Evolutionary conservation across 2,329 filamentous ascomycete genomes (phyloP), one percentile per base, ranked within the genome.

Genomic region (Cytospora paraplurivora): DNA sequence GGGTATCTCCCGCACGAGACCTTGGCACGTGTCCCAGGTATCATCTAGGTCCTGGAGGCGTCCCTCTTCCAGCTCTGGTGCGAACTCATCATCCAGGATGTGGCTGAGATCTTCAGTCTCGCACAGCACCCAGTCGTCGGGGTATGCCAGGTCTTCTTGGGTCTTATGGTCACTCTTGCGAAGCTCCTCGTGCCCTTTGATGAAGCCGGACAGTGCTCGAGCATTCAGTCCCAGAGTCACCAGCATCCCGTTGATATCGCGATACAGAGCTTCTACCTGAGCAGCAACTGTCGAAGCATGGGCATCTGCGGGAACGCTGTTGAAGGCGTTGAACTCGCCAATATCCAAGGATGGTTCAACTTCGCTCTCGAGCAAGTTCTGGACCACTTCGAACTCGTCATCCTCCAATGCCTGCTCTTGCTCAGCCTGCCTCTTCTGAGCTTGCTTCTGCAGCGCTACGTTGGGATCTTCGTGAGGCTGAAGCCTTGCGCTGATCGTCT

Each of bases 231-330:
- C 94, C 49, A 98, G 79, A 0, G 91, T 94, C 70, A 97, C 92
- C 51, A 99, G 88, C 95, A 98, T 99, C 13, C 91, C 91, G 74
- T 95, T 94, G 73, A 94, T 91, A 70, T 94, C 91, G 52, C 89
- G 85, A 73, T 91, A 95, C 1, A 89, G 79, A 19, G 85, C 83
- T 71, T 89, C 87, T 27, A 87, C 85, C 68, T 88, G 86, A 10
- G 83, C 81, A 4, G 86, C 83, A 37, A 89, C 56, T 21, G 65
- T 79, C 53, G 81, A 86, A 61, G 87, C 83, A 59, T 80, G 78
- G 15, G 82, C 81, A 15, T 81, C 79, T 4, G 81, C 77, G 7
- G 78, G 79, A 49, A 83, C 79, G 65, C 86, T 83, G 4, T 82
- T 78, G 69, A 86, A 84, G 2, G 83, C 88, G 58, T 91, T 82